Conservation (phyloP, 371 early-diverging fungal species). For the Phascolomyces articulosus region DNA sequence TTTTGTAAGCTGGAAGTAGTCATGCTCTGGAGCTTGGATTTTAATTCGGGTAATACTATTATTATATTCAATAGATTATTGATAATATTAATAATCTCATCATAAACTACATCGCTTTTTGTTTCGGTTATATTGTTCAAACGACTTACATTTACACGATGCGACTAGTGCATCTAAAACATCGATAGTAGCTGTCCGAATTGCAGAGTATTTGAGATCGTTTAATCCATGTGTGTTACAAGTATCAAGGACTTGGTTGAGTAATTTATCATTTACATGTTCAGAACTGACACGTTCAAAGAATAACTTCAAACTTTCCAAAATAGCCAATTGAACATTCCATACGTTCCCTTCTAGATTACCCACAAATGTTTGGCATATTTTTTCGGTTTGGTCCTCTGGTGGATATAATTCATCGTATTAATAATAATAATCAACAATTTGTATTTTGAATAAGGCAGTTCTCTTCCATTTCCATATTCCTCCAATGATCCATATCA, state of each 20-base stretch:
- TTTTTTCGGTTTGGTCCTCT: slow-evolving; percentile 34
- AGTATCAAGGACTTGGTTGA: slow-evolving; percentile 16
- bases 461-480: too few species aligned
- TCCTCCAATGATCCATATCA: too few species aligned
- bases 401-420: not conserved
- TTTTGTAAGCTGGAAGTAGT: slow-evolving; percentile 3
- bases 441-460: too few species aligned
- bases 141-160: slow-evolving; percentile 3
- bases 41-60: slow-evolving; percentile 1
- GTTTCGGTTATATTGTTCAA: not conserved
- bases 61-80: not conserved
- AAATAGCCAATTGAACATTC: slow-evolving; percentile 71
- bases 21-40: not conserved
- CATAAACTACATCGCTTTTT: not conserved
- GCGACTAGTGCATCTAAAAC: slow-evolving; percentile 26
- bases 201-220: slow-evolving; percentile 51
- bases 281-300: slow-evolving; percentile 25
- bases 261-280: slow-evolving; percentile 5
- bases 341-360: slow-evolving; percentile 63
- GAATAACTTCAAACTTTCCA: slow-evolving; percentile 61
- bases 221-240: slow-evolving; percentile 23
- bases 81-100: too few species aligned
- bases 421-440: too few species aligned
- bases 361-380: slow-evolving; percentile 44
- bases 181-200: slow-evolving; percentile 44